Evolutionary conservation across 352 stramenopile genomes (phyloP).

Genomic region (Globisporangium lucens): DNA sequence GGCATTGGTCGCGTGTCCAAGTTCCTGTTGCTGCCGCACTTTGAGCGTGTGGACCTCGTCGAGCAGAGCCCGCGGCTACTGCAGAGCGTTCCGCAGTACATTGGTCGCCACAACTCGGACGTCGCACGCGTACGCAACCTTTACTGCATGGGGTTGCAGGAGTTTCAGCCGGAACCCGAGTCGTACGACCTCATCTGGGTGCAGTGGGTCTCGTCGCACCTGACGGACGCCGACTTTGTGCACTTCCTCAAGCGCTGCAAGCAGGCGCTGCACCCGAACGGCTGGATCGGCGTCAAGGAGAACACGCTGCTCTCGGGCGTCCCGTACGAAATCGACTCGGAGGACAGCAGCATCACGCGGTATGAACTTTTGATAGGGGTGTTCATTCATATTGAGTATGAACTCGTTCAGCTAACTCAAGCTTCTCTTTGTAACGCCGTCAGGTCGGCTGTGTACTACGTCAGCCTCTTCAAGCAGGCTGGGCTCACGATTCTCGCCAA

Average conservation of each 20-base stretch:
- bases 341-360: conserved; percentile 93
- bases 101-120: conserved; percentile 40
- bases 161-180: conserved; percentile 64
- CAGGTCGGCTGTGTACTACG: conserved; percentile 84
- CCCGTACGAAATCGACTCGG: conserved; percentile 91
- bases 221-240: conserved; percentile 95
- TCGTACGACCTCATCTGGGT: conserved; percentile 97
- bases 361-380: conserved; percentile 15
- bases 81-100: conserved; percentile 84
- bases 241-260: conserved; percentile 90
- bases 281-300: conserved; percentile 87
- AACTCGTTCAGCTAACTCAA: neutral
- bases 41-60: conserved; percentile 90
- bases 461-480: conserved; percentile 90
- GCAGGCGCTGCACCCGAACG: conserved; percentile 44
- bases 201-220: conserved; percentile 95
- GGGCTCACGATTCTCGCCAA: conserved; percentile 85
- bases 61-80: conserved; percentile 93
- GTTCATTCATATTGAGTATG: neutral
- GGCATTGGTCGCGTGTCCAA: conserved; percentile 96
- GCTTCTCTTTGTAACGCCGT: neutral
- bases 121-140: conserved; percentile 59
- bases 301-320: conserved; percentile 77
- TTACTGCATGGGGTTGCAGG: conserved; percentile 91
- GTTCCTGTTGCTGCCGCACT: conserved; percentile 88